Evolutionary conservation across 2,329 filamentous ascomycete genomes (phyloP), one percentile per base, ranked within the genome.

Genomic region (Chalaropsis ovoidea): DNA sequence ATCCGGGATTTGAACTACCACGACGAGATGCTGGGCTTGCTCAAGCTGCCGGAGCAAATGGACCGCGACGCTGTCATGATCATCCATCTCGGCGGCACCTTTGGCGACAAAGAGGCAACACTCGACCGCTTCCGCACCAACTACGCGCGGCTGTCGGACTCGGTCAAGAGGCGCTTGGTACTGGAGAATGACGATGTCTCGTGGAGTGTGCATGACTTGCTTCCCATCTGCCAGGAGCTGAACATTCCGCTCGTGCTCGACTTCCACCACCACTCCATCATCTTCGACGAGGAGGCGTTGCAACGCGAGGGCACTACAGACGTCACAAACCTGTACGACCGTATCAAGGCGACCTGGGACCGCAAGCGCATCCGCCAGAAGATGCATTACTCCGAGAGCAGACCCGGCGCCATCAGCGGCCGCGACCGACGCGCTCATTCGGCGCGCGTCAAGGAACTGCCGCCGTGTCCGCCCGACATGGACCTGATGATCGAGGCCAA

Each of bases 401-500:
- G 83, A 8, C 80, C 86, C 0, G 79, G 83, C n/a, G 64, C 67
- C 4, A 24, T 65, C 6, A 75, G 73, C 0, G 69, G 72, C 3
- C 82, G 85, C 0, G 87, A 95, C 69, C 80, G 92, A 35, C 82
- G 93, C 67, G 96, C 95, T 75, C 93, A 97, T 72, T 90, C 86
- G 43, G 81, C 90, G 0, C 83, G 93, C 8, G 90, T 95, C 1
- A 81, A 81, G 69, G 88, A 86, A 0, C 75, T 97, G 0, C 93
- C 93, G 0, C 92, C 93, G 0, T 96, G 93, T 71, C 80, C 86
- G 3, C 78, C 83, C 0, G 86, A 88, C 41, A 94, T 95, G 87
- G 93, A 96, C 72, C 79, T 97, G n/a, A 97, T 97, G 93, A 96
- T 97, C 68, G 93, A 97, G 76, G 93, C 93, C 61, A 97, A 97